Evolutionary conservation across 441 rosid species (phyloP), one percentile per base, ranked within the genome.

Genomic region (Biscutella auriculata): DNA sequence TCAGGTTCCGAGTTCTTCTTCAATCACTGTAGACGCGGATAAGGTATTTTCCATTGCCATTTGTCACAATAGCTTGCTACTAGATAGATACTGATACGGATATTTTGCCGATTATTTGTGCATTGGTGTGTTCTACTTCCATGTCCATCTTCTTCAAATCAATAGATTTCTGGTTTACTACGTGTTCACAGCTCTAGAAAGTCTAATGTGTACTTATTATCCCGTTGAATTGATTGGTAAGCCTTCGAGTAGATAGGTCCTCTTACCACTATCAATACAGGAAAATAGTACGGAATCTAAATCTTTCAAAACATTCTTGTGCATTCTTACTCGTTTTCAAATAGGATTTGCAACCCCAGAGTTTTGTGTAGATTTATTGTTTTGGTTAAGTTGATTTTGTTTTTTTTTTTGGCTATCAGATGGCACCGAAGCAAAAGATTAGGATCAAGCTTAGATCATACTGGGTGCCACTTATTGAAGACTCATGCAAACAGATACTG

Each of bases 361-460:
- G 39, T 36, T 11, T 25, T 41, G 45, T 48, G 36, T 32, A 41
- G 54, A 27, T 21, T 64, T n/a, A 10, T 34, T 43, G 41, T 27
- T 30, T 26, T 28, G 39, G 16, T 50, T 16, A 15, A 32, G 43
- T 32, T 17, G 17, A 17, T 43, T 36, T 15, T 0, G 0, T 30
- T 15, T 60, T 50, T 53, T 19, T 19, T 19, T 19, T 19, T 41
- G 60, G 13, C 53, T 42, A 50, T 19, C 73, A 88, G 98, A 71
- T 84, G 79, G 95, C 96, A 11, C 97, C 98, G 4, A 93, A 93
- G 82, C 97, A 93, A 69, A 93, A 88, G 73, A 93, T 93, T 73
- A 87, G 98, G 76, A 93, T 93, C 62, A 93, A 88, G 70, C 95
- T 93, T 12, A 76, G 90, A 64, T 93, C 98, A 44, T 88, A 82